Evolutionary conservation across 2,329 filamentous ascomycete species (phyloP).

Genomic region (Cryphonectria naterciae): DNA sequence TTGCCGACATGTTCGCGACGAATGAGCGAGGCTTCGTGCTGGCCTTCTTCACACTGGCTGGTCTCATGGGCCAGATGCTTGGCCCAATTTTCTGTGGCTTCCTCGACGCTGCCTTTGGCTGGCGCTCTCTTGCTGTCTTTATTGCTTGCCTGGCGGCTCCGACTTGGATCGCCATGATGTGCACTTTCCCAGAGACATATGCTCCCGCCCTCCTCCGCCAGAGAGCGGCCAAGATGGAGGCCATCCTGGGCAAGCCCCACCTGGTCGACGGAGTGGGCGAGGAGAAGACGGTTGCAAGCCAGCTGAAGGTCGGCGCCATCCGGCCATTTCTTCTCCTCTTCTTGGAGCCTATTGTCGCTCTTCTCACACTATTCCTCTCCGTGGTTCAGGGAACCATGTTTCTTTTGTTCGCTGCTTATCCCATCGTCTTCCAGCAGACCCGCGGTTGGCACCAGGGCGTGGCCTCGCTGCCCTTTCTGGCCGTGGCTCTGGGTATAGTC

Average conservation of each 20-base stretch:
- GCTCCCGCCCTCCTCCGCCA: constrained; percentile 60
- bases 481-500: constrained; percentile 58
- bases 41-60: constrained; percentile 59
- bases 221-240: constrained; percentile 55
- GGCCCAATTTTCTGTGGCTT: constrained; percentile 32
- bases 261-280: constrained; percentile 30
- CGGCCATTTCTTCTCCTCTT: constrained; percentile 47
- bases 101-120: constrained; percentile 30
- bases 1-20: constrained; percentile 63
- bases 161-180: constrained; percentile 53
- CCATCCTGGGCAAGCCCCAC: constrained; percentile 46
- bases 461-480: constrained; percentile 59
- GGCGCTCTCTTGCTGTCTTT: constrained; percentile 31
- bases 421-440: constrained; percentile 56
- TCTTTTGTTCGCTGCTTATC: constrained; percentile 48
- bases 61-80: constrained; percentile 33
- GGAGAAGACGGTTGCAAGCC: constrained; percentile 46
- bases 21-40: constrained; percentile 60
- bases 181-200: constrained; percentile 64
- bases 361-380: constrained; percentile 59
- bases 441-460: constrained; percentile 54
- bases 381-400: constrained; percentile 45
- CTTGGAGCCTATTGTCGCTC: constrained; percentile 59
- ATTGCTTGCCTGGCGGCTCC: constrained; percentile 28
- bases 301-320: constrained; percentile 53